Evolutionary conservation across 441 rosid genomes (phyloP), one percentile per base, ranked within the genome.

Genomic region (Lepidium campestre): DNA sequence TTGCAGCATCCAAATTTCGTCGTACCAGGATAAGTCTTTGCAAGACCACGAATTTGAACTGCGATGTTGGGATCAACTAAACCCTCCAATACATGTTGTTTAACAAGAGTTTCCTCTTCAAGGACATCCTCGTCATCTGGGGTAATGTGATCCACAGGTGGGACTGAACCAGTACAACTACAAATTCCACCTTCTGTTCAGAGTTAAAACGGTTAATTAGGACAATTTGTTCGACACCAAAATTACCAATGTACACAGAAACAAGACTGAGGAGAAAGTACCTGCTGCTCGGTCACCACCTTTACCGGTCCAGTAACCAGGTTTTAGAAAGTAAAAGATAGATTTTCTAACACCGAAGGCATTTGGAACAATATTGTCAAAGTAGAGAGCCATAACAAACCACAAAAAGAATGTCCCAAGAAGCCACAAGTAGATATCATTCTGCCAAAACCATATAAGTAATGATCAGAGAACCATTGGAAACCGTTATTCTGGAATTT

Each of bases 91-190:
- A 73, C 64, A 62, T 89, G 90, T 36, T 74, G 71, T 73, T 81
- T 87, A 10, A 94, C 96, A 18, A 70, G 19, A 47, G 59, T 86
- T 80, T 94, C 96, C 79, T 94, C 97, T 76, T 82, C 87, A 72
- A 84, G 87, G 70, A 94, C 97, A 75, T 94, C 99, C 73, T 82
- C 82, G 14, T 94, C 99, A 29, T 94, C 96, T 31, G 88, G 86
- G 37, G 82, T 17, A 61, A 70, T 14, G 60, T 83, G 71, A 56
- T 86, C 93, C 37, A 41, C 32, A 1, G 76, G 79, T n/a, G 96
- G 91, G 53, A 77, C 77, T 36, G 90, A 85, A 53, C 89, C 83
- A 3, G 73, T 67, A 81, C 93, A 94, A 48, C 96, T 83, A 80
- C 96, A 94, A 57, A 90, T 68, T 67, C 93, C 82, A 36, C 98